phyloP scores from a whole-genome alignment of 257 asterid genomes.

The Scutellaria galericulata region DNA sequence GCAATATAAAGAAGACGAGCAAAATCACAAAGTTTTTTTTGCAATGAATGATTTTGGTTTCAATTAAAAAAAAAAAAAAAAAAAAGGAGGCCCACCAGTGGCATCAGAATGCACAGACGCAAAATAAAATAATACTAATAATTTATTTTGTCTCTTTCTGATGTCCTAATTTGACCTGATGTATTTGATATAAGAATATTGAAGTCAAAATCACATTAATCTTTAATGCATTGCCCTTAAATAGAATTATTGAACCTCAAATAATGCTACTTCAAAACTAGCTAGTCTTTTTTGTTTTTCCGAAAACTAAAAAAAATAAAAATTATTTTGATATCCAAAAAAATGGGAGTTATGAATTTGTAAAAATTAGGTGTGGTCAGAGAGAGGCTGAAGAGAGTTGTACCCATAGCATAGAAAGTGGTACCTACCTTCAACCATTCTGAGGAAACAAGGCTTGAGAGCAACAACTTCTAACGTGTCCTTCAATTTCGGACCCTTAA shows the following conservation, averaged over 20 bases:
- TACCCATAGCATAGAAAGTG: conserved; percentile 32
- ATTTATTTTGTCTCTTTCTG: conserved; percentile 22
- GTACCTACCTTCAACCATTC: conserved; percentile 93
- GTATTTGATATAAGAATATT: background rate
- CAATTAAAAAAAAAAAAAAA: background rate
- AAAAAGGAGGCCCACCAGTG: too few relatives aligned
- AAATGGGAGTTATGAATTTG: background rate
- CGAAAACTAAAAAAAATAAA: too few relatives aligned
- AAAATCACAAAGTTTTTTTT: too few relatives aligned
- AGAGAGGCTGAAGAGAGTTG: background rate
- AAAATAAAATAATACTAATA: background rate
- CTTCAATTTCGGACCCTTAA: conserved; percentile 70
- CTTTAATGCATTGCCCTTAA: background rate
- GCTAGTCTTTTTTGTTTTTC: too few relatives aligned
- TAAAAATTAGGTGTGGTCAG: background rate
- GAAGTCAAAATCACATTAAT: background rate
- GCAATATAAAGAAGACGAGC: too few relatives aligned
- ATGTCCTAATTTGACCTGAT: conserved; percentile 19
- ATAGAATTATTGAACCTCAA: background rate
- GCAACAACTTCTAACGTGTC: conserved; percentile 78
- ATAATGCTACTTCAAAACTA: background rate
- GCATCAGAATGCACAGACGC: too few relatives aligned
- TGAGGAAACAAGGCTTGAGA: conserved; percentile 87
- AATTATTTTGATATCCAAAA: background rate
- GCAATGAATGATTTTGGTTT: too few relatives aligned